phyloP scores from a whole-genome alignment of 306 rosid species.

The Heteromeles arbutifolia region DNA sequence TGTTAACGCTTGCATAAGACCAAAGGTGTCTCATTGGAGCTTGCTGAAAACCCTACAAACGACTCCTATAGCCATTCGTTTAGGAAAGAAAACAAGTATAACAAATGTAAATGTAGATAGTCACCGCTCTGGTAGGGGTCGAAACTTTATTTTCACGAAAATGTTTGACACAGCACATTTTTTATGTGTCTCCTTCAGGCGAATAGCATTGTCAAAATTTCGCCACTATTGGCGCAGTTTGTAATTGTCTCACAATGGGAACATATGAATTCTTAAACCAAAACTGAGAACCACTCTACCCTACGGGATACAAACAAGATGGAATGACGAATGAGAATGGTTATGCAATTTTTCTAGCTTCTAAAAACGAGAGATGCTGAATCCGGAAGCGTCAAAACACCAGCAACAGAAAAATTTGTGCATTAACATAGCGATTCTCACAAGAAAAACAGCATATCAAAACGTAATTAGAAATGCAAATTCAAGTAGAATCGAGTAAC shows the following conservation, averaged over 20 bases:
- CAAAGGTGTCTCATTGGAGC: neutral
- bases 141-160: neutral
- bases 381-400: neutral
- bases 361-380: neutral
- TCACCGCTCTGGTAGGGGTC: neutral
- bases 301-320: neutral
- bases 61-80: neutral
- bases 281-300: neutral
- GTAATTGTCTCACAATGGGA: too few relatives aligned
- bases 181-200: too few relatives aligned
- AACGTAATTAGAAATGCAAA: neutral
- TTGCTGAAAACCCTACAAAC: neutral
- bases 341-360: neutral
- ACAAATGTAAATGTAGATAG: neutral
- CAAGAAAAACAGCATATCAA: neutral
- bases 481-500: slow-evolving; percentile 12
- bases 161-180: too few relatives aligned
- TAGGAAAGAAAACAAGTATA: too few relatives aligned
- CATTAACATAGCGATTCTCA: neutral
- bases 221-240: too few relatives aligned
- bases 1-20: neutral
- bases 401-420: neutral
- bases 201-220: too few relatives aligned
- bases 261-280: neutral
- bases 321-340: neutral